Evolutionary conservation across 2,329 filamentous ascomycete species (phyloP).

Genomic region (Colletotrichum sidae): DNA sequence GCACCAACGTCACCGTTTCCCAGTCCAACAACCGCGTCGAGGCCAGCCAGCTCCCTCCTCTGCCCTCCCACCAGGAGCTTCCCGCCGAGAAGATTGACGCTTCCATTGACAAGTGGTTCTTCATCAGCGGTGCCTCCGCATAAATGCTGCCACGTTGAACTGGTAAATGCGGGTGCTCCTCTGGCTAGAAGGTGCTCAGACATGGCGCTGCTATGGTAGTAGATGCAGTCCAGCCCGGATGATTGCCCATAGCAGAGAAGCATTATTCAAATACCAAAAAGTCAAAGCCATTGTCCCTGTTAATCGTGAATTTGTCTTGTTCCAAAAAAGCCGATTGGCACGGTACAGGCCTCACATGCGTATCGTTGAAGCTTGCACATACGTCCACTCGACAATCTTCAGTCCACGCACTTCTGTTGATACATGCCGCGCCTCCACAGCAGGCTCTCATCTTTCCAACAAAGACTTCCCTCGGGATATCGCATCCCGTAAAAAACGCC

Average conservation of each 20-base stretch:
- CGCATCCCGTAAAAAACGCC: slow-evolving; percentile 36
- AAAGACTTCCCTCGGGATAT: slow-evolving; percentile 27
- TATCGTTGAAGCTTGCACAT: no score
- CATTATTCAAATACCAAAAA: slow-evolving; percentile 34
- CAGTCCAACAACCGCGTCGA: slow-evolving; percentile 80
- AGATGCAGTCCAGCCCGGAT: slow-evolving; percentile 10
- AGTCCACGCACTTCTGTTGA: background rate
- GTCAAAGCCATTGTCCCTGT: background rate
- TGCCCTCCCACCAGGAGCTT: slow-evolving; percentile 84
- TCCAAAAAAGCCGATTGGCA: no score
- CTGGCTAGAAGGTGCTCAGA: background rate
- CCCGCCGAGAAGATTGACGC: slow-evolving; percentile 89
- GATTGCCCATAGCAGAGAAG: slow-evolving; percentile 2
- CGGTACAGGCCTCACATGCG: no score
- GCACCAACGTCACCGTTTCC: slow-evolving; percentile 82
- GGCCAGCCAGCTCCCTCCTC: slow-evolving; percentile 76
- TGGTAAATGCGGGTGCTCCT: slow-evolving; percentile 3
- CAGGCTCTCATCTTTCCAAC: slow-evolving; percentile 17
- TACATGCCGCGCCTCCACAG: slow-evolving; percentile 10
- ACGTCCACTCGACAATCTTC: background rate
- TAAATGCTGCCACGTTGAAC: slow-evolving; percentile 56
- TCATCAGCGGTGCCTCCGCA: slow-evolving; percentile 95
- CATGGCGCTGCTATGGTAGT: slow-evolving; percentile 15
- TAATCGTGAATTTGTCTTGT: no score
- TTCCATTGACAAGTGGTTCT: slow-evolving; percentile 99